Evolutionary conservation across 345 rosid species (phyloP).

Genomic region (Lenwebbia sp.): DNA sequence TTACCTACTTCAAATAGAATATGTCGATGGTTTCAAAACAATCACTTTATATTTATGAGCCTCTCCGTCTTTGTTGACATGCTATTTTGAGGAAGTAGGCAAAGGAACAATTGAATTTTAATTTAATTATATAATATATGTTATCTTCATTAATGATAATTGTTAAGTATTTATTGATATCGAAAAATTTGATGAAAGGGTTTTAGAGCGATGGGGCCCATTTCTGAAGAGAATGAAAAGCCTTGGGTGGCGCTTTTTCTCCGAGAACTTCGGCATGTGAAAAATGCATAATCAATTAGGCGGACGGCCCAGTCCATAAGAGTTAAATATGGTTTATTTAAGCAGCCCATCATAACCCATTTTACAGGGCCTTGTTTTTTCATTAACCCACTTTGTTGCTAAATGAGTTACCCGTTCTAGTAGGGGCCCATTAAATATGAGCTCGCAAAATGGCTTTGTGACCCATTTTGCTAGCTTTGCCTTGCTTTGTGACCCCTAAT

Average conservation of each 20-base stretch:
- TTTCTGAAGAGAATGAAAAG: not conserved
- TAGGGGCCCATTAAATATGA: not conserved
- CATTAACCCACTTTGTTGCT: not conserved
- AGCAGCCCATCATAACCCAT: too few species aligned
- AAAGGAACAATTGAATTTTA: not conserved
- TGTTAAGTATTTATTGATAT: not conserved
- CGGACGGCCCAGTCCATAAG: not conserved
- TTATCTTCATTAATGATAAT: not conserved
- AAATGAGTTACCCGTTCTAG: not conserved
- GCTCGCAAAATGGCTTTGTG: not conserved
- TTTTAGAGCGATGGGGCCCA: not conserved
- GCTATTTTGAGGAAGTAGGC: not conserved
- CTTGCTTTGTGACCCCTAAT: too few species aligned
- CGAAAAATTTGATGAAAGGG: not conserved
- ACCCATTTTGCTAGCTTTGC: not conserved
- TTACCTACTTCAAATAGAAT: too few species aligned
- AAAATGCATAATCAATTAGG: not conserved
- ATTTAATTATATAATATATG: not conserved
- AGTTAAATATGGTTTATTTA: not conserved
- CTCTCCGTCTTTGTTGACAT: not conserved
- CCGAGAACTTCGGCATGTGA: not conserved
- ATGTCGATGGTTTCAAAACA: too few species aligned
- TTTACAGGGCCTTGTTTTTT: too few species aligned
- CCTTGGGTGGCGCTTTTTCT: not conserved
- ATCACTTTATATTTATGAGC: not conserved